Evolutionary conservation across 257 asterid species (phyloP).

Genomic region (Solanum ossicruentum): DNA sequence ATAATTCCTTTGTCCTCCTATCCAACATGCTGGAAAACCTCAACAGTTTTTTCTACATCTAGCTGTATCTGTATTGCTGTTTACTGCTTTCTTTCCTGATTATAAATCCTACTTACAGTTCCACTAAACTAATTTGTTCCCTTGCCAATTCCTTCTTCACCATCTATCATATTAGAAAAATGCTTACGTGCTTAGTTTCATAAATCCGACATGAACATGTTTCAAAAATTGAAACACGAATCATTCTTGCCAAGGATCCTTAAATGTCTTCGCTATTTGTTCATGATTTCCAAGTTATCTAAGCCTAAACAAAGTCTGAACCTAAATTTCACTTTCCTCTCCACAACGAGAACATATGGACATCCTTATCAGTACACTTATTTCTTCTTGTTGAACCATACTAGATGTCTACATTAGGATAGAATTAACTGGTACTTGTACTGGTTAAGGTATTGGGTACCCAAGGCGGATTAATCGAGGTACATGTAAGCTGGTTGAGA

Average conservation of each 20-base stretch:
- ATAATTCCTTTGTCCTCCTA: not conserved
- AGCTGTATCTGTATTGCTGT: not conserved
- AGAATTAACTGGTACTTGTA: not conserved
- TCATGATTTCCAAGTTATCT: not conserved
- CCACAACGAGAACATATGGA: not conserved
- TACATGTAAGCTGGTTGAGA: not conserved
- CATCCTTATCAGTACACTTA: not conserved
- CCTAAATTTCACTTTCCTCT: not conserved
- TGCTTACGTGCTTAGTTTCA: not conserved
- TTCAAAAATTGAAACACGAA: not conserved
- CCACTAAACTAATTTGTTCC: not conserved
- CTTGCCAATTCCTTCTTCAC: not conserved
- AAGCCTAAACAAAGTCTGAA: not conserved
- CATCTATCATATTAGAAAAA: not conserved
- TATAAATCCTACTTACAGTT: not conserved
- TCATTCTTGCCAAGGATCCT: not conserved
- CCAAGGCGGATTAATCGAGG: not conserved
- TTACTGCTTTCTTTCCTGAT: not conserved
- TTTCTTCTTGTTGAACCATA: not conserved
- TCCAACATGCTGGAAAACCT: not conserved
- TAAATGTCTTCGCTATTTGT: not conserved
- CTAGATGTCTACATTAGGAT: not conserved
- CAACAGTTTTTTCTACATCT: not conserved
- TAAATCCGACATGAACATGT: not conserved
- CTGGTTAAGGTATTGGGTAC: not conserved